Base-by-base conservation (phyloP, 441 rosid species). In the Brassica balearica region DNA sequence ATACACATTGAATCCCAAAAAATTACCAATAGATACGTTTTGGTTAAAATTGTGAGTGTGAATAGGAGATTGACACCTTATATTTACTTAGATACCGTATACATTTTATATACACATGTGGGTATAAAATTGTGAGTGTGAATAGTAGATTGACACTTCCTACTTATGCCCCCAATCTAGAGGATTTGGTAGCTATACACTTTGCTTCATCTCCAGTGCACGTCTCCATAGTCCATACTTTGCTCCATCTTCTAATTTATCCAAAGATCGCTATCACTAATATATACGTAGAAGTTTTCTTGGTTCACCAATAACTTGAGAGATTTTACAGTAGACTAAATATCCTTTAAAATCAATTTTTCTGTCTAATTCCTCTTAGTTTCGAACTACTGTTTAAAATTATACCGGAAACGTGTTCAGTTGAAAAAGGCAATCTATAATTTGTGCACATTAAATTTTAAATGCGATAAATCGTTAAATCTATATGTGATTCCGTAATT, bases 181-280 rank as follows among this genome's bases (percentile, higher is more conserved):
- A 79, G 66, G 82, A 73, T 79, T 79, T 68, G 71, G 82, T 79
- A 73, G 71, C 56, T 53, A 36, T 23, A 68, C 53, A 68, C 74
- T 61, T 36, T 68, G 82, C 78, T 73, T 73, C 70, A 63, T 51
- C 58, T 73, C 51, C 3, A 68, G 60, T 73, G 71, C 78, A 73
- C 69, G 82, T 73, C 78, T 78, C 73, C 65, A 22, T 68, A 73
- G 66, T 68, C 82, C 82, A 79, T 73, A 53, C 75, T 34, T 68
- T 10, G 77, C 70, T 61, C 77, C 70, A 73, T 78, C 73, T 78
- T 72, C 66, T 38, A 64, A n/a, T 38, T 38, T 71, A 77, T 77
- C 75, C 75, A 56, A 27, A 8, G 41, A 29, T 29, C 34, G 14
- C 43, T 72, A 72, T 59, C 48, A 43, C 61, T 56, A 56, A 19